phyloP scores from a whole-genome alignment of 352 stramenopile species.

The Phytophthora constricta region DNA sequence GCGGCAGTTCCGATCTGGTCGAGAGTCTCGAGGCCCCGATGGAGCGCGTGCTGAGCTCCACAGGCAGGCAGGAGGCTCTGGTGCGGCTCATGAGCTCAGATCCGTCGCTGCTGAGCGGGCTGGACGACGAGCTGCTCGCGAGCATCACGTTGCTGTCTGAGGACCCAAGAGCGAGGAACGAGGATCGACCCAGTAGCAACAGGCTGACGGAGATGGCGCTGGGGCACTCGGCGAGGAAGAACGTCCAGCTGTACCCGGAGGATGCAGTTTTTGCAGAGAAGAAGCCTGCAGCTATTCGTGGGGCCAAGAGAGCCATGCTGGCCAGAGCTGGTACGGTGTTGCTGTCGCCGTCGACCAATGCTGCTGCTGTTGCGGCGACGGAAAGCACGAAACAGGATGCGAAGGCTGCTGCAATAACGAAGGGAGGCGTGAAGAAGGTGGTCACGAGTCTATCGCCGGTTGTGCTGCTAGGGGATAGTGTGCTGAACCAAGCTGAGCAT shows the following conservation, averaged over 20 bases:
- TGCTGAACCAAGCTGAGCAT: slow-evolving; percentile 20
- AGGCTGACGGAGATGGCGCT: not conserved
- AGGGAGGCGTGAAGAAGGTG: not conserved
- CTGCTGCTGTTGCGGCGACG: slow-evolving; percentile 15
- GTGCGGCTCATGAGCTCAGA: slow-evolving; percentile 54
- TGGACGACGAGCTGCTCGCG: slow-evolving; percentile 48
- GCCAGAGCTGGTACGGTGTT: slow-evolving; percentile 24
- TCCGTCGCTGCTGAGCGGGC: slow-evolving; percentile 43
- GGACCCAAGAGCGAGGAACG: slow-evolving; percentile 6
- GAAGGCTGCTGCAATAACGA: not conserved
- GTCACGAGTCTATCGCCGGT: slow-evolving; percentile 13
- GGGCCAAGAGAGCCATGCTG: slow-evolving; percentile 6
- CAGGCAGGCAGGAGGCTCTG: slow-evolving; percentile 51
- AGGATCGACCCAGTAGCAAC: not conserved
- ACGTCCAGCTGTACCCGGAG: slow-evolving; percentile 37
- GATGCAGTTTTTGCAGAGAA: slow-evolving; percentile 20
- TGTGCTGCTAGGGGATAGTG: slow-evolving; percentile 41
- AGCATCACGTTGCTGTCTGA: slow-evolving; percentile 43
- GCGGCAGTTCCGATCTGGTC: too few relatives aligned
- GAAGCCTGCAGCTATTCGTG: slow-evolving; percentile 6
- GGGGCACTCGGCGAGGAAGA: slow-evolving; percentile 11
- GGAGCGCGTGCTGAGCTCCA: slow-evolving; percentile 39
- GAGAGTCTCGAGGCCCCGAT: slow-evolving; percentile 28
- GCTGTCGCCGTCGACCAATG: slow-evolving; percentile 37
- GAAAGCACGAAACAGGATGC: slow-evolving; percentile 19